Conservation (phyloP, 2,329 filamentous ascomycete genomes). For the Aureobasidium sp. region DNA sequence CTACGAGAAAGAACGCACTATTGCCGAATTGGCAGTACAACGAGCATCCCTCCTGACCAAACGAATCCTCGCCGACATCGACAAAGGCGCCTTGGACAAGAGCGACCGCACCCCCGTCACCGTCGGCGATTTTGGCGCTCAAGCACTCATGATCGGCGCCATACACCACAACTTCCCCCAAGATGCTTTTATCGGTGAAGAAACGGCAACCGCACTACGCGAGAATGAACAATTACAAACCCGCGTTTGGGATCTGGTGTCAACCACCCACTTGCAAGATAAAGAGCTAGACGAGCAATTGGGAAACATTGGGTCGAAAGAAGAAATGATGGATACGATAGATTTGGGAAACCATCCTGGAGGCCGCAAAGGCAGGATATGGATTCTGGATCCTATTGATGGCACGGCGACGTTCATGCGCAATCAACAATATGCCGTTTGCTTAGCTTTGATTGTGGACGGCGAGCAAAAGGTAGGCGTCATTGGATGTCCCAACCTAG, state of each 20-base stretch:
- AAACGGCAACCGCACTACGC: constrained; percentile 49
- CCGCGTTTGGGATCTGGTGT: constrained; percentile 51
- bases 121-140: constrained; percentile 56
- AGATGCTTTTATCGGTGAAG: constrained; percentile 56
- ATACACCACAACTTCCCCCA: constrained; percentile 47
- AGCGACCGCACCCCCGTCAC: constrained; percentile 55
- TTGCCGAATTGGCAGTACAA: constrained; percentile 84
- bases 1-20: constrained; percentile 70
- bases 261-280: constrained; percentile 30
- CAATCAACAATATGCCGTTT: constrained; percentile 57
- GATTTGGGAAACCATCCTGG: constrained; percentile 47
- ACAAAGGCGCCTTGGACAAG: constrained; percentile 49
- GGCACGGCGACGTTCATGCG: constrained; percentile 56
- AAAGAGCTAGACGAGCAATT: constrained; percentile 30
- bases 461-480: constrained; percentile 53
- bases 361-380: constrained; percentile 40
- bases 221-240: constrained; percentile 41
- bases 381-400: constrained; percentile 60
- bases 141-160: constrained; percentile 54
- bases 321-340: constrained; percentile 56
- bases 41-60: constrained; percentile 60
- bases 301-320: constrained; percentile 37
- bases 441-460: constrained; percentile 51
- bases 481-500: constrained; percentile 56
- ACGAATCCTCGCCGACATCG: constrained; percentile 41